Evolutionary conservation across 164 flowering plant species (phyloP), one percentile per base, ranked within the genome.

Genomic region (Liquidambar formosana): DNA sequence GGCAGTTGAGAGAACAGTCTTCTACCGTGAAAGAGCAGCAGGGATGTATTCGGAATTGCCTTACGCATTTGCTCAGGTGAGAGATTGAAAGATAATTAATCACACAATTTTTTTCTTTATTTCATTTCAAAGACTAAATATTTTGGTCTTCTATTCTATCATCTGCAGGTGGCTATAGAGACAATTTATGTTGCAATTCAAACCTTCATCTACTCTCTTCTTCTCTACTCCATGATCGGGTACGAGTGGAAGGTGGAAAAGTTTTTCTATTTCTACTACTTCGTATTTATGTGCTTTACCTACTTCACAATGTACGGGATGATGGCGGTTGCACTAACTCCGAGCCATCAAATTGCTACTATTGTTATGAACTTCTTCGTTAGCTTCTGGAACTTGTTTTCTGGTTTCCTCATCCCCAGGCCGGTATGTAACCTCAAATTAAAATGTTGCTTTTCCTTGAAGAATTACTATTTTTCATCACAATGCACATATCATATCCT

Each of bases 281-380:
- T 75, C 72, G 79, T 86, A n/a, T 86, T 77, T 66, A 85, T 82
- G 85, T 76, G 80, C 73, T 83, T n/a, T n/a, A n/a, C n/a, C n/a
- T n/a, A n/a, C n/a, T n/a, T n/a, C n/a, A n/a, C n/a, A n/a, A n/a
- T n/a, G 62, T 85, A 85, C n/a, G 89, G 89, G n/a, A 83, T 83
- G 89, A 81, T 87, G 89, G 73, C 76, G 49, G 84, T 83, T 21
- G 87, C 87, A 0, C 78, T 85, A 57, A 83, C 87, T 44, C 91
- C 89, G 0, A 80, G 70, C 46, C 73, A 66, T 67, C 86, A 80
- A 60, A 71, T 84, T 59, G 89, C 89, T 61, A 83, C 83, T 28
- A 75, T 86, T 73, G 57, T 69, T 63, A 80, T 84, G 85, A 77
- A 84, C 19, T 86, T 86, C 77, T 83, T 84, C 81, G 66, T 83